Evolutionary conservation across 495 filamentous ascomycete species (phyloP).

Genomic region (Talaromyces ruber): DNA sequence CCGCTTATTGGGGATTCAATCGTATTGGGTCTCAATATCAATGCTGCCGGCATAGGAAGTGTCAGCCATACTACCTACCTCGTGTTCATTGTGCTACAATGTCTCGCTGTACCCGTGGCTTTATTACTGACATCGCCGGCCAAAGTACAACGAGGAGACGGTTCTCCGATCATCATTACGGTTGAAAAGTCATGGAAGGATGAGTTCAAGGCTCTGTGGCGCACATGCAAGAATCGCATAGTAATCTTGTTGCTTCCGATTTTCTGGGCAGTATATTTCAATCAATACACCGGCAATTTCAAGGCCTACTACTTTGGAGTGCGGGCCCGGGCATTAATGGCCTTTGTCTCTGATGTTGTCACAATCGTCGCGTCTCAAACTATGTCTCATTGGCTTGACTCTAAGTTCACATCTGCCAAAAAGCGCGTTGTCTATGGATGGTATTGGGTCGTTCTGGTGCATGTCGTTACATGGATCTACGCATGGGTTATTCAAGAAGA

Average conservation of each 20-base stretch:
- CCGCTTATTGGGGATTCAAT: conserved; percentile 55
- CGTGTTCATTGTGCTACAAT: conserved; percentile 53
- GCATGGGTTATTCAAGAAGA: conserved; percentile 42
- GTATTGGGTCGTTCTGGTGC: conserved; percentile 31
- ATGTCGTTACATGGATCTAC: conserved; percentile 37
- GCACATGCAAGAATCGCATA: conserved; percentile 12
- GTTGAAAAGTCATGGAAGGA: conserved; percentile 31
- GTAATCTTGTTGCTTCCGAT: conserved; percentile 24
- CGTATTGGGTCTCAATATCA: conserved; percentile 50
- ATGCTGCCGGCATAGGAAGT: conserved; percentile 5
- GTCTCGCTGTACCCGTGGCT: conserved; percentile 41
- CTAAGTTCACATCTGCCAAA: conserved; percentile 23
- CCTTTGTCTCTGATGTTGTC: conserved; percentile 25
- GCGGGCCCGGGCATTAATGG: conserved; percentile 27
- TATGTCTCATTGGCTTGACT: conserved; percentile 36
- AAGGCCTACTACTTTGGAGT: conserved; percentile 31
- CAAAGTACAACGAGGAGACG: conserved; percentile 47
- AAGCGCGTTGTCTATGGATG: conserved; percentile 31
- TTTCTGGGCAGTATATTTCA: conserved; percentile 34
- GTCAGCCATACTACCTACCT: conserved; percentile 33
- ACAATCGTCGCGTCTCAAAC: conserved; percentile 25
- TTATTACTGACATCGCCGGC: conserved; percentile 44
- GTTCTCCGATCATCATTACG: conserved; percentile 39
- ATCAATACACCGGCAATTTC: conserved; percentile 28
- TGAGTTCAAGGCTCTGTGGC: conserved; percentile 24